Evolutionary conservation across 345 rosid genomes (phyloP), one percentile per base, ranked within the genome.

Genomic region (Pugionium cornutum): DNA sequence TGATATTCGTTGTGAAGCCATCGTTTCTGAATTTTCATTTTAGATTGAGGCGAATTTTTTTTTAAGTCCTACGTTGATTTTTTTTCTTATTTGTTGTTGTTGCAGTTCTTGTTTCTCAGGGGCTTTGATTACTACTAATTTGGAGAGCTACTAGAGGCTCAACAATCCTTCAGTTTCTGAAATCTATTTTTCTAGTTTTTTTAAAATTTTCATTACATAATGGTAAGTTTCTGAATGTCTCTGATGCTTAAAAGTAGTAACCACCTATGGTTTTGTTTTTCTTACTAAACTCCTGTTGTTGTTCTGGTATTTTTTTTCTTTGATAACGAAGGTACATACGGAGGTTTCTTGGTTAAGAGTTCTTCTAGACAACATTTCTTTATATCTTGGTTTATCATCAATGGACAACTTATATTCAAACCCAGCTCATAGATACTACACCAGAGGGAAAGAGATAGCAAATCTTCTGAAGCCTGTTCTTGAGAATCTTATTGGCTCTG

Each of bases 391-490:
- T 40, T 57, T 86, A 45, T 80, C 98, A 75, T 82, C 89, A 2
- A 65, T 41, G 33, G 84, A 82, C 49, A 72, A 73, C 71, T 63
- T 81, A 56, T 53, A 57, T 31, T 81, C 77, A 41, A 96, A 91
- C 48, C 92, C 83, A 55, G 82, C 81, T 77, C 73, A 62, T 74
- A 84, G 77, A 71, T 81, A 81, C 67, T 84, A 82, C 78, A 81
- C 59, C 45, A 86, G 81, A 73, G 83, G 77, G 1, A 97, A 87
- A 77, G 94, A 86, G 46, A 79, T 91, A 55, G 58, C 84, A 71
- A 91, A 78, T 82, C 72, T 89, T 70, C 74, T 91, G 75, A 87
- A 82, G 74, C 98, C 94, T 66, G 67, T 95, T 68, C 91, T 95
- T 67, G 84, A 84, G 62, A 78, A 80, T 44, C 76, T 91, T 7